Conservation (phyloP, 768 basidiomycete species). For the Candolleomyces efflorescens region DNA sequence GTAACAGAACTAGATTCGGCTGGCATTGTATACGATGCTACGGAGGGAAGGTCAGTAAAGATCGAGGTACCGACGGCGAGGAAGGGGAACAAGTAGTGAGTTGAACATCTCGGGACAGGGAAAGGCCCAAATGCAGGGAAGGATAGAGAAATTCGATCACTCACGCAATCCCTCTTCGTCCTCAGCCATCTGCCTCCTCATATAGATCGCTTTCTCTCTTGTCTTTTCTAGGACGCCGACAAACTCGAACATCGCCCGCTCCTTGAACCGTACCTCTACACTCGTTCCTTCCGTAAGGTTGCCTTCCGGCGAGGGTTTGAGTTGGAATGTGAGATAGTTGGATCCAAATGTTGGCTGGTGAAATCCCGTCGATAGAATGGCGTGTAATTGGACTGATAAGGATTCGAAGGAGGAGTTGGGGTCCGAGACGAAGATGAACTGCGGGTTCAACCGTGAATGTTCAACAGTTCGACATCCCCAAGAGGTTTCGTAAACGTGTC, state of each 20-base stretch:
- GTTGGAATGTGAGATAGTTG: slow-evolving; percentile 63
- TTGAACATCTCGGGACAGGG: too few relatives aligned
- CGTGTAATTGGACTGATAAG: slow-evolving; percentile 55
- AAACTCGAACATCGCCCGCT: slow-evolving; percentile 71
- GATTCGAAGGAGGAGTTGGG: slow-evolving; percentile 36
- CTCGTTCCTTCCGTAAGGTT: slow-evolving; percentile 60
- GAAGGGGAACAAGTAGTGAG: background rate
- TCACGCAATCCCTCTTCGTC: slow-evolving; percentile 58
- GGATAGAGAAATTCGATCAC: slow-evolving; percentile 20
- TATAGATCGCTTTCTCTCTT: slow-evolving; percentile 69
- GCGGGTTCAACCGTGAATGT: background rate
- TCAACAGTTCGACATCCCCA: too few relatives aligned
- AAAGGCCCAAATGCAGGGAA: too few relatives aligned
- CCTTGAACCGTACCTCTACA: slow-evolving; percentile 64
- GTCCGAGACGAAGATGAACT: slow-evolving; percentile 63
- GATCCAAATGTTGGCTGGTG: slow-evolving; percentile 71
- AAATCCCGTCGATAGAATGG: slow-evolving; percentile 66
- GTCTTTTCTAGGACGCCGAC: slow-evolving; percentile 71
- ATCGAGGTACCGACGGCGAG: background rate
- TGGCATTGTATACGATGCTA: slow-evolving; percentile 45
- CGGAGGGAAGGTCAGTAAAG: background rate
- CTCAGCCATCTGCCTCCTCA: slow-evolving; percentile 57
- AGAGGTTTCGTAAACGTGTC: too few relatives aligned
- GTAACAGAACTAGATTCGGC: slow-evolving; percentile 40
- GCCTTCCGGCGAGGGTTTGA: slow-evolving; percentile 66